Percentiles rank a stretch among this genome's conserved stretches.
phyloP scores from a whole-genome alignment of 371 early-diverging fungal genomes.

The Mortierella sp. region DNA sequence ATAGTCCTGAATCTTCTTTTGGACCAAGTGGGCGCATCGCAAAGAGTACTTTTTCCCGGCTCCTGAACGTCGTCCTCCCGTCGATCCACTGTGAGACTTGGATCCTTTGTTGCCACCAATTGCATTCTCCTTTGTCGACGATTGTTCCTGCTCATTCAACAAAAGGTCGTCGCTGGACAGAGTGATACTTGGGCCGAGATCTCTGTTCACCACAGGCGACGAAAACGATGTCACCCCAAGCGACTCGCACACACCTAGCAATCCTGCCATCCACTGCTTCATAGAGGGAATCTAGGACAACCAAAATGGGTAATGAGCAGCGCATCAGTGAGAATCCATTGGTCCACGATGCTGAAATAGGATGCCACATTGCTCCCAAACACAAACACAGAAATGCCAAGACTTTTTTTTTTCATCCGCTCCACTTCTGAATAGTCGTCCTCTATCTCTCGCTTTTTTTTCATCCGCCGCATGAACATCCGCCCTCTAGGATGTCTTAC shows the following conservation, averaged over 20 bases:
- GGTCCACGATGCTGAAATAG: neutral
- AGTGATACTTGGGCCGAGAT: neutral
- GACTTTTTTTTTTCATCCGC: slow-evolving; percentile 13
- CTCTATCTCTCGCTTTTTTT: too few species aligned
- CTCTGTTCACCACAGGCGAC: slow-evolving; percentile 1
- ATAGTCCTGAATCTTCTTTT: slow-evolving; percentile 43
- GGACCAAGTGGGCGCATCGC: slow-evolving; percentile 35
- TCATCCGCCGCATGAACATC: neutral
- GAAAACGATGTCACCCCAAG: slow-evolving; percentile 20
- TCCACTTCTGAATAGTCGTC: too few species aligned
- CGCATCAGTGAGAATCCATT: neutral
- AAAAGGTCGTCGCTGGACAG: too few species aligned
- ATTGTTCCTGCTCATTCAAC: neutral
- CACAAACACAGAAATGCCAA: slow-evolving; percentile 17
- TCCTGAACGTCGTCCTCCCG: slow-evolving; percentile 24
- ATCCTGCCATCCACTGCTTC: slow-evolving; percentile 44
- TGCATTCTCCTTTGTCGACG: slow-evolving; percentile 6
- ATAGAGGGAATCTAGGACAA: slow-evolving; percentile 22
- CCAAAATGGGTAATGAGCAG: neutral
- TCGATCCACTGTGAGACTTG: slow-evolving; percentile 1
- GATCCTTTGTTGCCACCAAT: slow-evolving; percentile 1
- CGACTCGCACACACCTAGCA: slow-evolving; percentile 35
- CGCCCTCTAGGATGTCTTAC: slow-evolving; percentile 16
- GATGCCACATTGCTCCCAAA: too few species aligned
- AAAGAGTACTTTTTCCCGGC: slow-evolving; percentile 35